A percentile compares a stretch with the other conserved stretches of the same genome.
Evolutionary conservation across 192 early-diverging fungal genomes (phyloP).

Genomic region (Linnemannia schmuckeri): DNA sequence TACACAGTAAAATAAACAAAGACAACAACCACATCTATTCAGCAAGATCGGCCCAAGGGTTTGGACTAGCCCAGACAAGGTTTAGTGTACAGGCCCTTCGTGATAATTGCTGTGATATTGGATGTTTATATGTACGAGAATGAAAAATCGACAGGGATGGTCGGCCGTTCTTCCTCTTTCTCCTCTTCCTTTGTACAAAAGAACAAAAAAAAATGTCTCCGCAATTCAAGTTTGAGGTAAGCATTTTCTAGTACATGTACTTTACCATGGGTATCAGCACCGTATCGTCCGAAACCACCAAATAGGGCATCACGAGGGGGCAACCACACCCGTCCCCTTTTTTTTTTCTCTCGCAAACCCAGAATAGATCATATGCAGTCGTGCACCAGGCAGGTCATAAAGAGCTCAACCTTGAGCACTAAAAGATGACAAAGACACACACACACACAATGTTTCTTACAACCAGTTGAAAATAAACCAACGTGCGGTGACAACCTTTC

Average conservation of each 20-base stretch:
- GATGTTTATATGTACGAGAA: background rate
- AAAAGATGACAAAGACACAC: conserved; percentile 2
- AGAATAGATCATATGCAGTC: conserved; percentile 9
- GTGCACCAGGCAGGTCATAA: background rate
- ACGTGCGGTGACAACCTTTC: too few relatives aligned
- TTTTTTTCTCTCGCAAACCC: background rate
- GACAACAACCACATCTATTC: background rate
- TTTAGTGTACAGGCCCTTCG: background rate
- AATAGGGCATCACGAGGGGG: background rate
- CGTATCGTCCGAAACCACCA: background rate
- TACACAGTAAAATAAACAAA: background rate
- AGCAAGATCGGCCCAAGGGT: background rate
- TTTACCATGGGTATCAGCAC: background rate
- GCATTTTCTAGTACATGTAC: background rate
- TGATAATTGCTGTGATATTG: background rate
- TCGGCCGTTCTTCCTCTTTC: too few relatives aligned
- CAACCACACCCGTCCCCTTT: background rate
- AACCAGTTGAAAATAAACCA: background rate
- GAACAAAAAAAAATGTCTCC: too few relatives aligned
- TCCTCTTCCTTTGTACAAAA: too few relatives aligned
- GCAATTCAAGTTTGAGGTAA: too few relatives aligned
- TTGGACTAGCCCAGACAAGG: conserved; percentile 2
- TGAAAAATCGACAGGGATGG: background rate
- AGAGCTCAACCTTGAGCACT: background rate
- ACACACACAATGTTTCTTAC: background rate